Conservation (phyloP, 208 protist genomes). For the Crithidia bombi region DNA sequence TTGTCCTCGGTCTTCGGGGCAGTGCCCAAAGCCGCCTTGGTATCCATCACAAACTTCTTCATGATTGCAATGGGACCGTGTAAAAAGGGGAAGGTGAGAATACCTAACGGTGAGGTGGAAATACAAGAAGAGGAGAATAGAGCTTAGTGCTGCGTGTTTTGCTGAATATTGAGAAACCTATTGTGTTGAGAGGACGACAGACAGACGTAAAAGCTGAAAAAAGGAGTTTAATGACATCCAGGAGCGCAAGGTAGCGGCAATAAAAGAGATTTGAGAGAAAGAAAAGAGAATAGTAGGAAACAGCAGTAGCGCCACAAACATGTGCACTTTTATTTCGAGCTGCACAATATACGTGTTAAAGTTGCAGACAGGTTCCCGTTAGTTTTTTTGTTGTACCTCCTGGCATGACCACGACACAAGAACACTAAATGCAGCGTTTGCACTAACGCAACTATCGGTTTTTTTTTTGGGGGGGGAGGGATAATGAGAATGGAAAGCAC, state of each 20-base stretch:
- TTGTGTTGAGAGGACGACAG: background rate
- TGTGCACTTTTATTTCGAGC: no score
- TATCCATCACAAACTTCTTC: slow-evolving; percentile 60
- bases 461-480: no score
- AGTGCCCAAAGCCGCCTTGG: slow-evolving; percentile 38
- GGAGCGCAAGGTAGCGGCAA: background rate
- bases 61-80: slow-evolving; percentile 17
- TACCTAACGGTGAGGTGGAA: background rate
- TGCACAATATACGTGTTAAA: no score
- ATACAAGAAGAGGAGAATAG: background rate
- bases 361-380: no score
- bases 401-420: no score
- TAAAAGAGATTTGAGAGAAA: background rate
- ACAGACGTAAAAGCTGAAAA: background rate
- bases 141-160: no score
- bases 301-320: no score
- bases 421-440: no score
- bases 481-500: no score
- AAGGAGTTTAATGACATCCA: background rate
- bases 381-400: no score
- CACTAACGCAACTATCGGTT: no score
- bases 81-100: background rate
- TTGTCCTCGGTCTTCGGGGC: slow-evolving; percentile 54
- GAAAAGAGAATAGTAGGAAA: background rate
- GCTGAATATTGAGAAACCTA: background rate